Conservation (phyloP, 108 stramenopile genomes). For the Fistulifera solaris region DNA sequence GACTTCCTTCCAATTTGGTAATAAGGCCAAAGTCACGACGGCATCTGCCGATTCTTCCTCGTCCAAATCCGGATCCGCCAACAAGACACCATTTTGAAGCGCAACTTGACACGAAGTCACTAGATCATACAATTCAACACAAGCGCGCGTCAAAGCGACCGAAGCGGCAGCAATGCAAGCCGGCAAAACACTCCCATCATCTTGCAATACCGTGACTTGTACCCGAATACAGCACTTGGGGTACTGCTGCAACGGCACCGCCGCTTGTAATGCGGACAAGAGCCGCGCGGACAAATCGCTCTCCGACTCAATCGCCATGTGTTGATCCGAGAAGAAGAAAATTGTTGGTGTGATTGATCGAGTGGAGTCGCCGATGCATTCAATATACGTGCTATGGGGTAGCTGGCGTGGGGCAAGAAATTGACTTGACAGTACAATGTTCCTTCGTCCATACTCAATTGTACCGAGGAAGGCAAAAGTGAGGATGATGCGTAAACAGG, state of each 20-base stretch:
- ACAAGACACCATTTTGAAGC: background rate
- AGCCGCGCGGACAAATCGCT: conserved; percentile 41
- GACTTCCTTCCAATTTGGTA: conserved; percentile 73
- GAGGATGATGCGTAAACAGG: conserved; percentile 17
- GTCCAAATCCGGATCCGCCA: conserved; percentile 62
- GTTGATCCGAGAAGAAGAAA: conserved; percentile 22
- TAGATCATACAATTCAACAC: conserved; percentile 54
- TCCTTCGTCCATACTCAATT: conserved; percentile 17
- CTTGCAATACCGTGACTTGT: conserved; percentile 63
- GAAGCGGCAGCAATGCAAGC: conserved; percentile 55
- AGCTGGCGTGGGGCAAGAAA: conserved; percentile 54
- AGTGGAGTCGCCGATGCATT: conserved; percentile 16
- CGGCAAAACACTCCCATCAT: conserved; percentile 65
- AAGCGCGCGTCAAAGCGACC: conserved; percentile 67
- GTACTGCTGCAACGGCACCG: conserved; percentile 27
- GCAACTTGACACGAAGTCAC: conserved; percentile 23
- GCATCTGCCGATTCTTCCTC: conserved; percentile 46
- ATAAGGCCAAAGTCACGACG: conserved; percentile 48
- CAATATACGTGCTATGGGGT: conserved; percentile 27
- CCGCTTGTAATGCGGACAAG: conserved; percentile 39
- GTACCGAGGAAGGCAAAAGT: background rate
- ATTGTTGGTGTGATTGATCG: conserved; percentile 22
- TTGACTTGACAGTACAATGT: conserved; percentile 33
- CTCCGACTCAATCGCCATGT: conserved; percentile 30
- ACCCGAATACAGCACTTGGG: conserved; percentile 52